Evolutionary conservation across 345 rosid genomes (phyloP).

Genomic region (Citrus sinensis): DNA sequence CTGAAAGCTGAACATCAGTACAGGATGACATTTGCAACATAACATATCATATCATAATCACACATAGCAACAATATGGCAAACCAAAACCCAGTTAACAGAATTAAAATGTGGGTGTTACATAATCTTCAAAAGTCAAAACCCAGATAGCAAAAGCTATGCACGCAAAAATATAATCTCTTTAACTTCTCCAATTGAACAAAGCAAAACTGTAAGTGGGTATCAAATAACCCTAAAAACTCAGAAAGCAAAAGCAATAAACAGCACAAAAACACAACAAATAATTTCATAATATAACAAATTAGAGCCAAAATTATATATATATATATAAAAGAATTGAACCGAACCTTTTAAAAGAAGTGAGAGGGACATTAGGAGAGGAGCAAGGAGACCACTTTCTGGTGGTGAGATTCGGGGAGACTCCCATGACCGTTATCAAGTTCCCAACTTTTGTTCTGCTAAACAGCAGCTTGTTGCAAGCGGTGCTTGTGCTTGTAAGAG

Average conservation of each 20-base stretch:
- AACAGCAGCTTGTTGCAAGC: slow-evolving; percentile 38
- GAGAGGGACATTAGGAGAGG: slow-evolving; percentile 16
- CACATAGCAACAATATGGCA: neutral
- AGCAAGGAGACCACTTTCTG: slow-evolving; percentile 33
- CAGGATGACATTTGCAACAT: neutral
- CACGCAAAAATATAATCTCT: neutral
- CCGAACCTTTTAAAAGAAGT: slow-evolving; percentile 37
- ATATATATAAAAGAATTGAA: neutral
- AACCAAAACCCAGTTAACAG: neutral
- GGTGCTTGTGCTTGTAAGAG: neutral
- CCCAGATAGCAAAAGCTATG: neutral
- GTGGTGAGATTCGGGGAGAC: slow-evolving; percentile 48
- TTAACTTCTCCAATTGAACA: neutral
- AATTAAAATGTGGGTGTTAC: neutral
- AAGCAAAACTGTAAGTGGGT: neutral
- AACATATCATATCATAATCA: neutral
- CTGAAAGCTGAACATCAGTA: neutral
- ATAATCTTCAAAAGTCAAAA: neutral
- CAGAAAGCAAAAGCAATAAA: neutral
- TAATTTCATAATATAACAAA: neutral
- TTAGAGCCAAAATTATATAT: too few relatives aligned
- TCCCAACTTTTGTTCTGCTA: slow-evolving; percentile 33
- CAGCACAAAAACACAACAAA: neutral
- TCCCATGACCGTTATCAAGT: slow-evolving; percentile 51
- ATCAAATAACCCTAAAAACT: neutral